Evolutionary conservation across 225 moss, liverwort and hornwort genomes (phyloP).

Genomic region (Lunularia cruciata): DNA sequence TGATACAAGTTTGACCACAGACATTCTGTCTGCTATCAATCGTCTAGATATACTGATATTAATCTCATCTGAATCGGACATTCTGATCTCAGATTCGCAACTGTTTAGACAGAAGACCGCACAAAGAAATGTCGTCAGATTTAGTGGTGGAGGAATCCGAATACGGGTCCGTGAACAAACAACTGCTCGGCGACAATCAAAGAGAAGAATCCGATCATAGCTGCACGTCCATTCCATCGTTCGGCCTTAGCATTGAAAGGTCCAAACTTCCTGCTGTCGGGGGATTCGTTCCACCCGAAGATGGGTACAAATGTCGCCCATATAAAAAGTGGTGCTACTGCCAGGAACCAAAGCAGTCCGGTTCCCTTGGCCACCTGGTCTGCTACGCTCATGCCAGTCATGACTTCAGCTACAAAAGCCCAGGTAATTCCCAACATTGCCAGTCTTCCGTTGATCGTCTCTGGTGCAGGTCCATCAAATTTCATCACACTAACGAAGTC

Average conservation of each 20-base stretch:
- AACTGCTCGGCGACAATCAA: constrained; percentile 38
- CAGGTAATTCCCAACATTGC: constrained; percentile 89
- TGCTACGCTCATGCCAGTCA: constrained; percentile 48
- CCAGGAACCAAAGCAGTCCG: constrained; percentile 65
- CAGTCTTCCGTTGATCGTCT: constrained; percentile 78
- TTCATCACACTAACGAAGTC: constrained; percentile 57
- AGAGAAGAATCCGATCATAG: constrained; percentile 62
- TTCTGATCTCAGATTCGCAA: too few species aligned
- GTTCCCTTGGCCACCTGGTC: constrained; percentile 35
- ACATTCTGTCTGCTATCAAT: too few species aligned
- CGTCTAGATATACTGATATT: too few species aligned
- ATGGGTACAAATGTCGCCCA: constrained; percentile 73
- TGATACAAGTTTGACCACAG: too few species aligned
- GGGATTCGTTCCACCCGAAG: constrained; percentile 54
- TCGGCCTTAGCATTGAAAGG: constrained; percentile 75
- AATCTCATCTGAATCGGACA: too few species aligned
- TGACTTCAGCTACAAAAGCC: constrained; percentile 57
- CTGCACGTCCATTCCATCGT: constrained; percentile 73
- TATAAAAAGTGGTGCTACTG: constrained; percentile 57
- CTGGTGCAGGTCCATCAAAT: constrained; percentile 81
- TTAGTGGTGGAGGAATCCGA: constrained; percentile 32
- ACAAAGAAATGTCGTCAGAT: constrained; percentile 12
- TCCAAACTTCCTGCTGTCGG: constrained; percentile 57
- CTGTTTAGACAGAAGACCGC: too few species aligned
- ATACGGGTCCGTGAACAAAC: constrained; percentile 42